Evolutionary conservation across 768 basidiomycete species (phyloP).

Genomic region (Lactarius quietus): DNA sequence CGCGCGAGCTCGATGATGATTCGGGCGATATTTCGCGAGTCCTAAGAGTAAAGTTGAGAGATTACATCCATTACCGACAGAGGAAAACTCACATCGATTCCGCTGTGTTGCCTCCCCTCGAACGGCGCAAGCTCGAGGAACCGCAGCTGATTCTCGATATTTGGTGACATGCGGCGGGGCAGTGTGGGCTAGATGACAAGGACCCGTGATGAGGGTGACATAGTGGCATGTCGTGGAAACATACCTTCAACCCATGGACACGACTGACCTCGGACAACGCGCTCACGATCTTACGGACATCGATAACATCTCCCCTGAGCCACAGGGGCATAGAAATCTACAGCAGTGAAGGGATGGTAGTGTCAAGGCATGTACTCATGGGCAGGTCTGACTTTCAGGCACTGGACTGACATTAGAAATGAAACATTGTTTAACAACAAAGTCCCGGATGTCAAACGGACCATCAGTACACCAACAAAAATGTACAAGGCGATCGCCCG

Average conservation of each 20-base stretch:
- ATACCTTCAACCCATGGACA: conserved; percentile 10
- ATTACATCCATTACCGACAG: neutral
- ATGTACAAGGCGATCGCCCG: conserved; percentile 52
- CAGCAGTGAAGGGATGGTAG: conserved; percentile 14
- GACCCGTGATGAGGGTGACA: conserved; percentile 11
- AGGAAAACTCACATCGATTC: conserved; percentile 73
- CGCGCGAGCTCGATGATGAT: conserved; percentile 76
- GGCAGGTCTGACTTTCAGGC: conserved; percentile 28
- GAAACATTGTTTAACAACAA: conserved; percentile 86
- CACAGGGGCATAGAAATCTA: conserved; percentile 69
- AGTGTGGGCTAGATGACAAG: conserved; percentile 22
- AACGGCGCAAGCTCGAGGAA: conserved; percentile 72
- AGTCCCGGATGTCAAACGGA: conserved; percentile 79
- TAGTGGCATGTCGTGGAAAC: conserved; percentile 1
- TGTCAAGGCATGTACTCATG: conserved; percentile 15
- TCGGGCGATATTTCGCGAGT: conserved; percentile 84
- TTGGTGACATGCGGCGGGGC: conserved; percentile 41
- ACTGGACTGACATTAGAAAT: conserved; percentile 63
- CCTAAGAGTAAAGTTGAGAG: conserved; percentile 43
- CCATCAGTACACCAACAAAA: conserved; percentile 86
- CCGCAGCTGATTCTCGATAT: conserved; percentile 71
- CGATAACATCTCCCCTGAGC: conserved; percentile 69
- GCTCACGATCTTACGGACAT: conserved; percentile 62
- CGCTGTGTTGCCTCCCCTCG: conserved; percentile 80
- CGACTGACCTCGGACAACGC: conserved; percentile 35